Base-by-base conservation (phyloP, 495 filamentous ascomycete genomes). In the Cryomyces minteri region DNA sequence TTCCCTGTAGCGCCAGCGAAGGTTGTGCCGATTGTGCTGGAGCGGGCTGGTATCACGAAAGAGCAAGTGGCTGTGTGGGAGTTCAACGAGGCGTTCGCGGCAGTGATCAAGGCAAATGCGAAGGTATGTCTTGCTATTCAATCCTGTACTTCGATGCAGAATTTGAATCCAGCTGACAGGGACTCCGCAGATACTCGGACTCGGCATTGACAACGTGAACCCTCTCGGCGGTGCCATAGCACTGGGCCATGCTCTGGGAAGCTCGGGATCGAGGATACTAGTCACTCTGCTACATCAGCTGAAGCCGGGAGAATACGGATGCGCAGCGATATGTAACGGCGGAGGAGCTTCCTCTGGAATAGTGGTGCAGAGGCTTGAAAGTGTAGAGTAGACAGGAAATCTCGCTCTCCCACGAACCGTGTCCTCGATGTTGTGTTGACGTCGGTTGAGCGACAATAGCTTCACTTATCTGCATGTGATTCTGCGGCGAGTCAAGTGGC, bases 81-180 rank as follows among this genome's bases (percentile, higher is more conserved):
- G 61, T 90, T 98, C 63, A 98, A 98, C 61, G 90, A 98, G 60
- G 90, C 90, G 0, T 98, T 98, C 60, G 88, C 88, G 10, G 88
- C 83, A 0, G 88, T 95, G 10, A 93, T 94, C 62, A 87, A 88
- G 61, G 88, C 88, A 6, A 95, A 94, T 53, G 81, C 84, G 54
- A 82, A 90, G 77, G 82, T 81, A 55, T 3, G 34, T 38, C 34
- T 10, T 2, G 3, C 18, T 2, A 2, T 25, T 25, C 18, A 1
- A 25, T 25, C 18, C 2, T 25, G 18, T 25, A 25, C 18, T 25
- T 25, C 18, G 18, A 25, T 25, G 2, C 18, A 2, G 18, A 25
- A 2, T 2, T 25, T 2, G 18, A 2, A 25, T 25, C 18, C 18
- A 25, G 18, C 18, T 25, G 18, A 25, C 18, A 25, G 18, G 18